Percentiles rank a stretch among this genome's conserved stretches.
Evolutionary conservation across 352 stramenopile species (phyloP).

Genomic region (Phytophthora citrophthora): DNA sequence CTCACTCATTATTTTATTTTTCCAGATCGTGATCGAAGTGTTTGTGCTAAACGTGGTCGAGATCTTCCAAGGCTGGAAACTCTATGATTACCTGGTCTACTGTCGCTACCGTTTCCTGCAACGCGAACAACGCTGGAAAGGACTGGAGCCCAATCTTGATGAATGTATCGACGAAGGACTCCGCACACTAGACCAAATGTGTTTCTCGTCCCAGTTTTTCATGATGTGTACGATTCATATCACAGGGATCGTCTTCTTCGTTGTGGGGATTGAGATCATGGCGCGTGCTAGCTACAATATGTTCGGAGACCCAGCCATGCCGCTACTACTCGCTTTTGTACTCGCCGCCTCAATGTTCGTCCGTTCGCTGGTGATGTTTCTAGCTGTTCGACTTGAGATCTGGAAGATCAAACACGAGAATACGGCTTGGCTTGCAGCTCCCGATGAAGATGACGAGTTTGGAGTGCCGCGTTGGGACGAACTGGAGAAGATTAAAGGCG

Average conservation of each 20-base stretch:
- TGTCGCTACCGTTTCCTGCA: conserved; percentile 96
- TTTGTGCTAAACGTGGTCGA: conserved; percentile 97
- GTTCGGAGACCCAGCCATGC: conserved; percentile 95
- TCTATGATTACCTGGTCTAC: conserved; percentile 98
- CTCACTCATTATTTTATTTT: conserved; percentile 94
- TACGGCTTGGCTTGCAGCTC: conserved; percentile 91
- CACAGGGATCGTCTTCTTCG: conserved; percentile 95
- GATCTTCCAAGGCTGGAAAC: conserved; percentile 98
- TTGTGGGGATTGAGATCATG: conserved; percentile 97
- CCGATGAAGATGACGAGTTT: conserved; percentile 93
- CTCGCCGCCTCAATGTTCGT: conserved; percentile 62
- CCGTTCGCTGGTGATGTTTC: conserved; percentile 73
- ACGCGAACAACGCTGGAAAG: conserved; percentile 97
- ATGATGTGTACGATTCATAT: conserved; percentile 96
- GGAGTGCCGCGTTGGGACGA: conserved; percentile 93
- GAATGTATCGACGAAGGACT: conserved; percentile 97
- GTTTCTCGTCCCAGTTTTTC: conserved; percentile 98
- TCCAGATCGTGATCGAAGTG: conserved; percentile 94
- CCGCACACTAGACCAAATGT: conserved; percentile 96
- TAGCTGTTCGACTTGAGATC: conserved; percentile 90
- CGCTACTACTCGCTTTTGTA: conserved; percentile 85
- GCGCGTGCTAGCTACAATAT: conserved; percentile 94
- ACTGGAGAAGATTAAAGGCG: conserved; percentile 93
- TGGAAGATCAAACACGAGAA: conserved; percentile 98
- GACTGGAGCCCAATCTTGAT: conserved; percentile 95